phyloP scores from a whole-genome alignment of 2,329 filamentous ascomycete genomes.

The Colletotrichum eleusines region DNA sequence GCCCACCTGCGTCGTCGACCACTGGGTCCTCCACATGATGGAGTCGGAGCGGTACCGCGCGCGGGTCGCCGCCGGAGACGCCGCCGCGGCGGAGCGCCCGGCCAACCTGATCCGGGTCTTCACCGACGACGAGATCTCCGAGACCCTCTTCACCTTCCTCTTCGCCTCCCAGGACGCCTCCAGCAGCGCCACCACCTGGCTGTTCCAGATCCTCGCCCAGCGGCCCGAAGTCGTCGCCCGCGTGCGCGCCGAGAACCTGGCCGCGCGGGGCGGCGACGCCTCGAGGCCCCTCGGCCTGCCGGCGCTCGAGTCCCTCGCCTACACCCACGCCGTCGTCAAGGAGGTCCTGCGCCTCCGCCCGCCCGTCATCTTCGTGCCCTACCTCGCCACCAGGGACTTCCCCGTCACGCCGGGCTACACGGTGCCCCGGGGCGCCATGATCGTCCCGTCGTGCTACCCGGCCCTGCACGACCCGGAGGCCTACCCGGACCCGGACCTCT shows the following conservation, averaged over 20 bases:
- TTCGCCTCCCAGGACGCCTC: slow-evolving; percentile 67
- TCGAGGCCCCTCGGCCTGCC: slow-evolving; percentile 55
- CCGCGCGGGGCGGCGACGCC: slow-evolving; percentile 56
- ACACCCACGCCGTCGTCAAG: slow-evolving; percentile 66
- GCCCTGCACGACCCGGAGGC: slow-evolving; percentile 62
- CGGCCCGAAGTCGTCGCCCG: slow-evolving; percentile 61
- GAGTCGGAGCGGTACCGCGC: slow-evolving; percentile 76
- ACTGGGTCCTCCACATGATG: slow-evolving; percentile 81
- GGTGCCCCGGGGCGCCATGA: slow-evolving; percentile 61
- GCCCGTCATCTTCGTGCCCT: slow-evolving; percentile 67
- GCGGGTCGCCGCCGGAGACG: slow-evolving; percentile 69
- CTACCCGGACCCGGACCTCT: slow-evolving; percentile 60
- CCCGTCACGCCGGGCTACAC: slow-evolving; percentile 62
- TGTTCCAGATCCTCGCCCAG: slow-evolving; percentile 65
- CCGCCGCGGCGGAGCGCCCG: slow-evolving; percentile 56
- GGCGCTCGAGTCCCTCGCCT: slow-evolving; percentile 63
- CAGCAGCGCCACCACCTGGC: slow-evolving; percentile 65
- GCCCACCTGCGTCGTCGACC: slow-evolving; percentile 80
- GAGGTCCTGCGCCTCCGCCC: slow-evolving; percentile 65
- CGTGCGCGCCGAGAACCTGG: slow-evolving; percentile 61
- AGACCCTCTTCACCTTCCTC: slow-evolving; percentile 66
- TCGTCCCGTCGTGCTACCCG: slow-evolving; percentile 64
- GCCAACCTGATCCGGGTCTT: slow-evolving; percentile 63
- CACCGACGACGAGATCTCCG: slow-evolving; percentile 60
- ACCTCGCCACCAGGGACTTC: slow-evolving; percentile 61